Evolutionary conservation across 2,329 filamentous ascomycete species (phyloP), one percentile per base, ranked within the genome.

Genomic region (Parastagonospora avenae): DNA sequence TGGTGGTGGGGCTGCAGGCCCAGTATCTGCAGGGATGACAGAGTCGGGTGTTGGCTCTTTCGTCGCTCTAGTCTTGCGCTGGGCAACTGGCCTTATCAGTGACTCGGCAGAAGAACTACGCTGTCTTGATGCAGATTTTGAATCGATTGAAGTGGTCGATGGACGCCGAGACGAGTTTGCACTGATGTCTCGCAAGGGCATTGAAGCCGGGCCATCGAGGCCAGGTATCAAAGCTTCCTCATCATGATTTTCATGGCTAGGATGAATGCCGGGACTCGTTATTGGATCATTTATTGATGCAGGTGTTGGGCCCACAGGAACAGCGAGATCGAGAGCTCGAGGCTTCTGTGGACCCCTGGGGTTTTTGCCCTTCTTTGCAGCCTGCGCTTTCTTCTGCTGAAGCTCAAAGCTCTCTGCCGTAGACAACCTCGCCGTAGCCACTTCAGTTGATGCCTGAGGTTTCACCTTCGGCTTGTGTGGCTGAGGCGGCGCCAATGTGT

Each of bases 131-230:
- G 31, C 36, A 35, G 35, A 48, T 4, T 50, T 63, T 55, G 66
- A 66, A 5, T 48, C 45, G 36, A 48, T 59, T 2, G 68, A 68
- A 8, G 63, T 63, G 8, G 60, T 65, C n/a, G 71, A 72, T 3
- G 53, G 66, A 7, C 61, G 63, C n/a, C 66, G 64, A 2, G 66
- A 59, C 19, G 64, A 69, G 38, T 72, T 71, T 10, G 63, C 62
- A 45, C 55, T 63, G 37, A 64, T 66, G 19, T 70, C 65, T 38
- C 66, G 66, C 7, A 73, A 54, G 32, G 68, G 64, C 7, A 60
- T 39, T 2, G 67, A 66, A 28, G 50, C 54, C 50, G 50, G 43
- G 4, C 61, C 67, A 41, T 72, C 67, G 6, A 60, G 56, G 7
- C 37, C 51, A n/a, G 42, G 47, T 27, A 56, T 44, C 8, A 42